Evolutionary conservation across 208 protist species (phyloP).

Genomic region (Acanthamoeba comandoni): DNA sequence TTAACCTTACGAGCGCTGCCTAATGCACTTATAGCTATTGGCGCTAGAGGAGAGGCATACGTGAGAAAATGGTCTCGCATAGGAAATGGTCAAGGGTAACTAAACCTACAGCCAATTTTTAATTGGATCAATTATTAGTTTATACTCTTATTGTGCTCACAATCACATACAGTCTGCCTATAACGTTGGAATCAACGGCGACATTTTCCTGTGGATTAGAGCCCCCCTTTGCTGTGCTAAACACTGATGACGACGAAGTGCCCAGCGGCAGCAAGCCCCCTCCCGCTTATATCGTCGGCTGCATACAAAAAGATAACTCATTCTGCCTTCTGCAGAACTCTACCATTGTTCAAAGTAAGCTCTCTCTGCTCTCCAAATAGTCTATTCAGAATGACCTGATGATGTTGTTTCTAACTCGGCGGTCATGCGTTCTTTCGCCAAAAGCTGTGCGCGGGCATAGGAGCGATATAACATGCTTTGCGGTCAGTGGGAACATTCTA

Average conservation of each 20-base stretch:
- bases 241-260: slow-evolving; percentile 20
- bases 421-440: too few relatives aligned
- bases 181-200: too few relatives aligned
- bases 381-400: too few relatives aligned
- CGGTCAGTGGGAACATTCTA: slow-evolving; percentile 22
- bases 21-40: slow-evolving; percentile 22
- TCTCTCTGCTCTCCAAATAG: neutral
- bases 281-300: slow-evolving; percentile 23
- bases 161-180: too few relatives aligned
- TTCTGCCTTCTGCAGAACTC: slow-evolving; percentile 56
- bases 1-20: slow-evolving; percentile 10
- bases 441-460: slow-evolving; percentile 41
- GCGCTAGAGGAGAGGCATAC: slow-evolving; percentile 33
- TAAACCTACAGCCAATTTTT: too few relatives aligned
- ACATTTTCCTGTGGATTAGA: slow-evolving; percentile 33
- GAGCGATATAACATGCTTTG: slow-evolving; percentile 57
- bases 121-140: too few relatives aligned
- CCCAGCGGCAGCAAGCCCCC: slow-evolving; percentile 19
- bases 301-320: slow-evolving; percentile 27
- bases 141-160: too few relatives aligned
- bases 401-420: too few relatives aligned
- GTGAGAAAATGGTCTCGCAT: slow-evolving; percentile 22
- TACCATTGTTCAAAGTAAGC: slow-evolving; percentile 38
- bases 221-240: slow-evolving; percentile 44
- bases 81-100: slow-evolving; percentile 49